phyloP scores from a whole-genome alignment of 2,329 filamentous ascomycete species.

The Teratosphaeria epicoccoides region DNA sequence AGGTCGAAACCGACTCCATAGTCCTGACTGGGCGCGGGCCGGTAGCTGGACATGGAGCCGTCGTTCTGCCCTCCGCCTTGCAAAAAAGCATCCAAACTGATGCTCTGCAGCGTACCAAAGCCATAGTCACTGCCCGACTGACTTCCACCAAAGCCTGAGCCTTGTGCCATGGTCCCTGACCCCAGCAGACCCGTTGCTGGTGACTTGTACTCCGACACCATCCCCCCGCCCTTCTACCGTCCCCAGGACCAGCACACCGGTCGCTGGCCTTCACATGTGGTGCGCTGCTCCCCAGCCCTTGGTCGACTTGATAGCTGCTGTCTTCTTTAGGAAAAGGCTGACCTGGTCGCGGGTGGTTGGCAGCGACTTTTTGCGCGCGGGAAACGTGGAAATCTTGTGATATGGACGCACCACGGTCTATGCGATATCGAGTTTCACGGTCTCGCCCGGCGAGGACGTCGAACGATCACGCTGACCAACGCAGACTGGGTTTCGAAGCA shows the following conservation, averaged over 20 bases:
- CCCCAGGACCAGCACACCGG: background rate
- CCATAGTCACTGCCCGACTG: conserved; percentile 20
- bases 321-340: no score
- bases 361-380: no score
- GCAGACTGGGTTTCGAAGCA: no score
- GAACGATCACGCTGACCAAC: no score
- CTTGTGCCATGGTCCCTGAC: conserved; percentile 9
- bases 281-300: no score
- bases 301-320: no score
- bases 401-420: no score
- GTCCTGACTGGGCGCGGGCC: conserved; percentile 7
- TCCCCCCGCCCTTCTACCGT: conserved; percentile 1
- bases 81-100: conserved; percentile 13
- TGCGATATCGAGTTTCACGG: no score
- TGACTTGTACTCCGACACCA: conserved; percentile 12
- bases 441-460: no score
- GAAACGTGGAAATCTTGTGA: no score
- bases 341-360: no score
- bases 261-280: background rate
- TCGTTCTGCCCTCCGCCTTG: conserved; percentile 6
- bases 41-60: conserved; percentile 7
- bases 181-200: conserved; percentile 14
- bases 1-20: conserved; percentile 11
- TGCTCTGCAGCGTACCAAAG: conserved; percentile 16
- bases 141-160: conserved; percentile 17